phyloP scores from a whole-genome alignment of 768 basidiomycete species.

The Kwoniella bestiolae region DNA sequence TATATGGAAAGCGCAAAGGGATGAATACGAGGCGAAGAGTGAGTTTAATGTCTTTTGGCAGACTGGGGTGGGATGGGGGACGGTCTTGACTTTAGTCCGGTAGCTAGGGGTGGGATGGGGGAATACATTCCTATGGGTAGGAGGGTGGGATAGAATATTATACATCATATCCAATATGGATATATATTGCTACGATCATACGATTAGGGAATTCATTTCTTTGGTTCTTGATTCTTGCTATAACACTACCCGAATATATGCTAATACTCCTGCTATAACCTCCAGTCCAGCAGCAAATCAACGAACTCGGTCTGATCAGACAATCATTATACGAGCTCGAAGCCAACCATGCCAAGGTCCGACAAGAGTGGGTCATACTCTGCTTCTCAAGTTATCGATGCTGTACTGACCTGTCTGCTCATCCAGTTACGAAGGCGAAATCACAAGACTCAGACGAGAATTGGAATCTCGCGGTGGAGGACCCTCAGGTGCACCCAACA shows the following conservation, averaged over 20 bases:
- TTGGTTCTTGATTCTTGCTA: too few relatives aligned
- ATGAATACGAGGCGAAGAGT: constrained; percentile 91
- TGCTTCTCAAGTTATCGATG: too few relatives aligned
- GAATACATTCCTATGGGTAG: neutral
- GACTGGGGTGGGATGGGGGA: neutral
- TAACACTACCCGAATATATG: too few relatives aligned
- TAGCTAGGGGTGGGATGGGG: neutral
- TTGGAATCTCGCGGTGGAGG: constrained; percentile 61
- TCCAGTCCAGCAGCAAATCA: constrained; percentile 68
- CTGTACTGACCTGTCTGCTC: too few relatives aligned
- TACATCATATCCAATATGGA: too few relatives aligned
- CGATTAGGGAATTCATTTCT: too few relatives aligned
- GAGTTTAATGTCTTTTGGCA: constrained; percentile 46
- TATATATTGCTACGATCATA: too few relatives aligned
- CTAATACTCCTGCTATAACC: neutral
- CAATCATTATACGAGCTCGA: constrained; percentile 92
- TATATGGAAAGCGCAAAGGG: constrained; percentile 74
- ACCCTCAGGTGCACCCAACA: constrained; percentile 43
- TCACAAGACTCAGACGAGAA: constrained; percentile 72
- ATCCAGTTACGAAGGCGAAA: constrained; percentile 76
- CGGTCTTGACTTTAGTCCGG: neutral
- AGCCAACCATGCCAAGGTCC: constrained; percentile 79
- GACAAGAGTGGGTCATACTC: constrained; percentile 63
- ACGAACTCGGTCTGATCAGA: constrained; percentile 86
- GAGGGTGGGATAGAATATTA: constrained; percentile 1